Evolutionary conservation across 2,329 filamentous ascomycete species (phyloP).

Genomic region (Pseudogymnoascus sp.): DNA sequence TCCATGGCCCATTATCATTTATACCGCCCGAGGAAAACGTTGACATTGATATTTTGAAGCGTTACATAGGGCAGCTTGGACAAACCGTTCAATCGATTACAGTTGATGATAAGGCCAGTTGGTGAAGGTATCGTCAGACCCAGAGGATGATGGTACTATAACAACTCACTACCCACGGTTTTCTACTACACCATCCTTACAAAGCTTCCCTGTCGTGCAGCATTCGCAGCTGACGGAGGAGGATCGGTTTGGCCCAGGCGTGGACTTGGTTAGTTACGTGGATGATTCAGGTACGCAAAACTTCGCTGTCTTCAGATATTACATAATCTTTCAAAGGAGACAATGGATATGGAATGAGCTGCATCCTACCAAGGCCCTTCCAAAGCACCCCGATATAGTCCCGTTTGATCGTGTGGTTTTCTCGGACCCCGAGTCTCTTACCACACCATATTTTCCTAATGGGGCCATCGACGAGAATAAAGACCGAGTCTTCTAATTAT

Average conservation of each 20-base stretch:
- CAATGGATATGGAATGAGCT: constrained; percentile 29
- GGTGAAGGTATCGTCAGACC: background rate
- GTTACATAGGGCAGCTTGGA: background rate
- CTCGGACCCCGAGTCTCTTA: constrained; percentile 29
- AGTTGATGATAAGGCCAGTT: background rate
- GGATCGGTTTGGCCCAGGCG: background rate
- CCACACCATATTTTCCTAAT: constrained; percentile 29
- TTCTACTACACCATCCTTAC: background rate
- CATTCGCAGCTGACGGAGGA: background rate
- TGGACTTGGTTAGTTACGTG: background rate
- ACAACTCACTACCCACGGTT: background rate
- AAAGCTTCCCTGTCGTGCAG: background rate
- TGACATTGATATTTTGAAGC: background rate
- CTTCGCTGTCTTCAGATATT: background rate
- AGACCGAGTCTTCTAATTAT: constrained; percentile 29
- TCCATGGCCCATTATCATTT: background rate
- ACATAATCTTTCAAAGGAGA: background rate
- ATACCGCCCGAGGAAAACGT: background rate
- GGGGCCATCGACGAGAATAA: constrained; percentile 26
- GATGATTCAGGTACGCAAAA: background rate
- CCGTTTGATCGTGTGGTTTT: constrained; percentile 30
- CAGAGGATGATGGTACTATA: background rate
- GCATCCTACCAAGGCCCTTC: constrained; percentile 30
- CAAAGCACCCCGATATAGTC: constrained; percentile 32
- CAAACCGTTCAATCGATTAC: background rate